These are phyloP conservation scores for Hymenoscyphus albidus DNA, from an alignment of 2,329 filamentous ascomycete genomes.

Conservation along the genomic window DNA sequence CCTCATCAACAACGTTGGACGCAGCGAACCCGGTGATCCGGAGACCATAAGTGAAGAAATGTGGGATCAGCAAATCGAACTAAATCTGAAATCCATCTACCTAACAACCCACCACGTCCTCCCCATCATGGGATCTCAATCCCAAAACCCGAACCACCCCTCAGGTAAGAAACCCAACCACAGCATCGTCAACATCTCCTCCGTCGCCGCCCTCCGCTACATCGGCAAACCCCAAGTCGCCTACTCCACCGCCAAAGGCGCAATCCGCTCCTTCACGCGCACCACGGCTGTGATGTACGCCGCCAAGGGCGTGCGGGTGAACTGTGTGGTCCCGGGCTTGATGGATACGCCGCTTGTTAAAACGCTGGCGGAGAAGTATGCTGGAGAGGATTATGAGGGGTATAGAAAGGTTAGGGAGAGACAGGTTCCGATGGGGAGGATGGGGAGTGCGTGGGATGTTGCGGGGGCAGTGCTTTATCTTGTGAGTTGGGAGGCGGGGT, in stretches of 20 bases:
- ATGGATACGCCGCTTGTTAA: constrained; percentile 52
- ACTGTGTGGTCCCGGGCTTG: constrained; percentile 53
- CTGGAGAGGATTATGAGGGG: constrained; percentile 43
- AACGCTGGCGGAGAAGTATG: constrained; percentile 44
- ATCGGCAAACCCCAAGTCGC: constrained; percentile 50
- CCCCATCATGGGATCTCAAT: constrained; percentile 48
- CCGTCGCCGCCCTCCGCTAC: constrained; percentile 51
- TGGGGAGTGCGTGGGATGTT: constrained; percentile 59
- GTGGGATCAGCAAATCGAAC: constrained; percentile 50
- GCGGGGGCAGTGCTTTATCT: constrained; percentile 54
- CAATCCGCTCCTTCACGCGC: constrained; percentile 48
- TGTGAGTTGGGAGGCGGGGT: constrained; percentile 51
- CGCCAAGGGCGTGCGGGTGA: constrained; percentile 44
- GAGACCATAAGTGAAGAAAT: constrained; percentile 45
- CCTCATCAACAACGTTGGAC: constrained; percentile 58
- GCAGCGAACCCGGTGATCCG: constrained; percentile 49
- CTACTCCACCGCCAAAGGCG: constrained; percentile 50
- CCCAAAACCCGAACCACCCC: constrained; percentile 35
- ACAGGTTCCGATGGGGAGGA: constrained; percentile 55
- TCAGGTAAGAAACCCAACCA: too few relatives aligned
- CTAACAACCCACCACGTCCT: constrained; percentile 49
- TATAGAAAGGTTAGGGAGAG: constrained; percentile 49
- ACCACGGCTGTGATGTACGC: constrained; percentile 50
- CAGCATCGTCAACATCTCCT: constrained; percentile 46
- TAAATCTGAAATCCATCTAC: constrained; percentile 56